phyloP scores from a whole-genome alignment of 2,329 filamentous ascomycete genomes.

The Scedosporium minutisporum region DNA sequence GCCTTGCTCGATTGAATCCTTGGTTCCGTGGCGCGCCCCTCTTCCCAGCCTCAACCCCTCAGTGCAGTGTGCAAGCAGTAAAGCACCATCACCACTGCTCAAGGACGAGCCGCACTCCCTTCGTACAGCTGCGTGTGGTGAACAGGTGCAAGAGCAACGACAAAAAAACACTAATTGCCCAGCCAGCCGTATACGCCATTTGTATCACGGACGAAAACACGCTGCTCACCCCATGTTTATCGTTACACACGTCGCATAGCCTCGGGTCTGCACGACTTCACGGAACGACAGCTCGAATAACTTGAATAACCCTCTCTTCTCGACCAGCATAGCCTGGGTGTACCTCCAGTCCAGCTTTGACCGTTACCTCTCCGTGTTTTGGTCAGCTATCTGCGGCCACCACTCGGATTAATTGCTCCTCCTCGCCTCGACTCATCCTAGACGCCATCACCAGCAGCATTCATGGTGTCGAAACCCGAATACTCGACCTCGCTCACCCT shows the following conservation, averaged over 20 bases:
- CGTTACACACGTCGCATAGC: no score
- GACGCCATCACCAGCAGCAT: conserved; percentile 12
- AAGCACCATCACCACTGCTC: background rate
- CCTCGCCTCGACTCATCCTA: background rate
- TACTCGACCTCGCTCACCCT: conserved; percentile 41
- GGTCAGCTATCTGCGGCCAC: background rate
- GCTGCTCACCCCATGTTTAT: no score
- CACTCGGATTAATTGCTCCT: background rate
- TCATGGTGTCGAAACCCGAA: conserved; percentile 57
- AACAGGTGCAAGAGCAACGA: no score
- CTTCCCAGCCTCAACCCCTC: background rate
- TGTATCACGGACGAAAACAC: no score
- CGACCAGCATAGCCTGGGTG: no score
- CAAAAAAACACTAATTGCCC: no score
- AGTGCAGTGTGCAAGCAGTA: background rate
- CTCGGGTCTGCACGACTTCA: no score
- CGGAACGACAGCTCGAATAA: no score
- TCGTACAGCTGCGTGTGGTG: background rate
- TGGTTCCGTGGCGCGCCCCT: background rate
- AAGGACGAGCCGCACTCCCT: background rate
- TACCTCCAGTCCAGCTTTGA: no score
- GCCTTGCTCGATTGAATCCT: background rate
- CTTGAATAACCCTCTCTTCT: no score
- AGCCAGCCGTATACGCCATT: no score
- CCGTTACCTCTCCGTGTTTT: no score